Conservation (phyloP, 495 filamentous ascomycete genomes). For the Aspergillus cavernicola region DNA sequence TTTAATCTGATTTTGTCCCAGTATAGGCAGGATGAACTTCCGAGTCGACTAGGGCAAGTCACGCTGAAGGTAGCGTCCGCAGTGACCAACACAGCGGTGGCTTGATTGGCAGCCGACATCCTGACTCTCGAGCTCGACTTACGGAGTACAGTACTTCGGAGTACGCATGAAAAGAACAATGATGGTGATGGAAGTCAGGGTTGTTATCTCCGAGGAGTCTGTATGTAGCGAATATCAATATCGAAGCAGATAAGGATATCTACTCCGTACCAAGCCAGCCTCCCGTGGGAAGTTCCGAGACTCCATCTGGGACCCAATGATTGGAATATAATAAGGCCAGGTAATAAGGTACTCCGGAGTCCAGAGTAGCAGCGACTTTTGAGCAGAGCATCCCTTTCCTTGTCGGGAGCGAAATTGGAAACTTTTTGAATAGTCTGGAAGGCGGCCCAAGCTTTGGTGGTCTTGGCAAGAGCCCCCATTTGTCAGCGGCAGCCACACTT, state of each 20-base stretch:
- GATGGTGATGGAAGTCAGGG: too few species aligned
- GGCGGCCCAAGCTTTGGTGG: constrained; percentile 20
- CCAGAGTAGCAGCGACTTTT: too few species aligned
- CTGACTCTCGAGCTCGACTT: neutral
- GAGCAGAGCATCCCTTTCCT: too few species aligned
- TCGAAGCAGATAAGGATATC: neutral
- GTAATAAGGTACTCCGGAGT: neutral
- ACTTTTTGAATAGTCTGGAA: constrained; percentile 23
- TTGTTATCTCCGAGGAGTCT: neutral
- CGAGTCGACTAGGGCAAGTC: neutral
- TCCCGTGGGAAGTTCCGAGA: neutral
- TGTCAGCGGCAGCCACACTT: constrained; percentile 21
- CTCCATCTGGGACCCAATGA: neutral
- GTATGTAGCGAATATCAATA: neutral
- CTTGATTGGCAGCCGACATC: too few species aligned
- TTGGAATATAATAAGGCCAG: neutral
- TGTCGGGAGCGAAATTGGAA: too few species aligned
- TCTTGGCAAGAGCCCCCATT: constrained; percentile 18
- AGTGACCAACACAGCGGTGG: neutral
- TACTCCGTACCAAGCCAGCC: too few species aligned
- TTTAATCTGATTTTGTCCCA: neutral
- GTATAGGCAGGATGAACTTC: constrained; percentile 1
- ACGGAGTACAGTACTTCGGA: too few species aligned
- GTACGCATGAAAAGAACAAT: too few species aligned
- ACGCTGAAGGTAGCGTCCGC: neutral